Conservation (phyloP, 2,329 filamentous ascomycete species). For the Colletotrichum tropicicola region DNA sequence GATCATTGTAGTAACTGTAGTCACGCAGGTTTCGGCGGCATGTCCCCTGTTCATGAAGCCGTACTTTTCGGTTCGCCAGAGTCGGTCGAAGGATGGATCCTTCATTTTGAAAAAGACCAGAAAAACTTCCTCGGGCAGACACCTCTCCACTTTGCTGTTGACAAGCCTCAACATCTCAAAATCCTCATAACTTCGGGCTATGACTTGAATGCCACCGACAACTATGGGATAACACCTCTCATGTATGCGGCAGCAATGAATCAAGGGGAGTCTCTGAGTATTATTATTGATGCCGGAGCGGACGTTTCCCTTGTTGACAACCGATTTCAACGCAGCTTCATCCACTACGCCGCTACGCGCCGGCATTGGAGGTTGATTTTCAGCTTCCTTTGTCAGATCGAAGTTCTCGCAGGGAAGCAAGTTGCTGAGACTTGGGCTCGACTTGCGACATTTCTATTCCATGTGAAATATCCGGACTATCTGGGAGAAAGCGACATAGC, state of each 20-base stretch:
- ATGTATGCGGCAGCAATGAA: background rate
- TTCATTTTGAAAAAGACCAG: rapidly evolving
- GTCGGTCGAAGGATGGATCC: rapidly evolving
- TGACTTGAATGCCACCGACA: background rate
- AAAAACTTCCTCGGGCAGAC: conserved; percentile 4
- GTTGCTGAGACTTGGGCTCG: background rate
- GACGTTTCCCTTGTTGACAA: rapidly evolving
- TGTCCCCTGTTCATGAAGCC: conserved; percentile 5
- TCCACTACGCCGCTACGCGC: background rate
- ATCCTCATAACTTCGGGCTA: background rate
- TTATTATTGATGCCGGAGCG: background rate
- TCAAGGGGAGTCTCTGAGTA: background rate
- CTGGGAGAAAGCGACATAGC: rapidly evolving
- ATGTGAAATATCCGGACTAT: background rate
- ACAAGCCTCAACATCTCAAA: background rate
- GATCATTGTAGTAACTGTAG: background rate
- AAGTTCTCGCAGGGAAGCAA: rapidly evolving
- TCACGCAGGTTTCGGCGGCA: background rate
- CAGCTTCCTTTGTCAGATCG: background rate
- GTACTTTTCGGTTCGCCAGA: background rate
- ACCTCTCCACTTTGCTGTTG: background rate
- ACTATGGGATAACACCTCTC: background rate
- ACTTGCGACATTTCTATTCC: background rate
- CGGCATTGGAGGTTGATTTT: background rate
- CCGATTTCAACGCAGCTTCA: background rate